A percentile compares a stretch with the other conserved stretches of the same genome.
Evolutionary conservation across 495 filamentous ascomycete species (phyloP).

Genomic region (Paragyromitra xinjiangensis): DNA sequence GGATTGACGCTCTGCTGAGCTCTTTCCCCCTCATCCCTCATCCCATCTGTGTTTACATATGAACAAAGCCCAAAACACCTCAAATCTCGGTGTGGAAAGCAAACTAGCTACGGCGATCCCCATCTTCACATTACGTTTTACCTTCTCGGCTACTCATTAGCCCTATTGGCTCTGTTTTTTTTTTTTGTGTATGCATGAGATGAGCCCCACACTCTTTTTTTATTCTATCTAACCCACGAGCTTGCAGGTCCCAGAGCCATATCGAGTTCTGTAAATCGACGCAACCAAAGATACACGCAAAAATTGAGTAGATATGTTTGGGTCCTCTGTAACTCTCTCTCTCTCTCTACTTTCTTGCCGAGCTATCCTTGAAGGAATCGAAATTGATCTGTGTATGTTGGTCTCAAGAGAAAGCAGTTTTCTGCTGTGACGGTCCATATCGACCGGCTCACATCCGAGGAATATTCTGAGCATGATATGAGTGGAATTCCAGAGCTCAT

Average conservation of each 20-base stretch:
- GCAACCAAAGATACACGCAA: neutral
- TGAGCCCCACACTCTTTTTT: slow-evolving; percentile 7
- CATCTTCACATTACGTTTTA: slow-evolving; percentile 6
- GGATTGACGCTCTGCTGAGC: slow-evolving; percentile 2
- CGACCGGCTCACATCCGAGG: slow-evolving; percentile 87
- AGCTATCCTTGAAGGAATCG: neutral
- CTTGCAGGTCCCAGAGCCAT: neutral
- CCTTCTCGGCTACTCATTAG: neutral
- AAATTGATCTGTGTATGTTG: slow-evolving; percentile 12
- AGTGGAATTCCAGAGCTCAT: slow-evolving; percentile 92
- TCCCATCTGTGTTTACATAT: slow-evolving; percentile 6
- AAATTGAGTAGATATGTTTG: slow-evolving; percentile 40
- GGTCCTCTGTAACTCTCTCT: slow-evolving; percentile 47
- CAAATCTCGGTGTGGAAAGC: slow-evolving; percentile 3
- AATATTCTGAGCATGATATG: slow-evolving; percentile 88
- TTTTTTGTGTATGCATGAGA: slow-evolving; percentile 4
- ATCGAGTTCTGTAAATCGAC: neutral
- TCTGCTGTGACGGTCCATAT: slow-evolving; percentile 94
- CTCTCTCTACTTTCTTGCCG: neutral
- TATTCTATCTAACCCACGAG: neutral
- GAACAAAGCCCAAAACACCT: slow-evolving; percentile 3
- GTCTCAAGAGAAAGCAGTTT: slow-evolving; percentile 83
- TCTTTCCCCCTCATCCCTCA: slow-evolving; percentile 31
- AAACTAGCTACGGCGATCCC: neutral
- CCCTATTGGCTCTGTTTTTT: neutral